Evolutionary conservation across 179 eudicot species (phyloP), one percentile per base, ranked within the genome.

Genomic region (Spinacia oleracea): DNA sequence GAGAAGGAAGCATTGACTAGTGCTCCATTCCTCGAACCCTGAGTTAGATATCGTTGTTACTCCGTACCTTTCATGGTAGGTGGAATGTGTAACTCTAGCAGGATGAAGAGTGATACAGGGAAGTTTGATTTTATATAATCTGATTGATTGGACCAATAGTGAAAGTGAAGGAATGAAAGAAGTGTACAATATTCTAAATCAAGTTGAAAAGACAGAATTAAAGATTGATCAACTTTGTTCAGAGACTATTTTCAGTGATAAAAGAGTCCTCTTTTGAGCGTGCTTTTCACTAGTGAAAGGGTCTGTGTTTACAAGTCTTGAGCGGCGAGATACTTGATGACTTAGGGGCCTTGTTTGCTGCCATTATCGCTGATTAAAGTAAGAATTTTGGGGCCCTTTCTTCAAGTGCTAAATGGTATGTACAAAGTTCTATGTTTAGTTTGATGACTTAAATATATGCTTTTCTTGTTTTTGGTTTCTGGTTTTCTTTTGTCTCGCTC

Each of bases 301-400:
- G 73, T 12, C 25, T 62, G 67, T 15, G n/a, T 56, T 73, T 77
- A 18, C 71, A 48, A 71, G 74, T 66, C 66, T 80, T 77, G 86
- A 83, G 86, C 86, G 83, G 83, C 86, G 86, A 80, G 83, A 80
- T 72, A 38, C 59, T 75, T 83, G 81, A 83, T 83, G 76, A 77
- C 83, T 76, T 56, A 29, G 75, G 85, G 83, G 34, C 83, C 81
- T 68, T 69, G 42, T 43, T 34, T 83, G 80, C 59, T 77, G 72
- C 86, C 83, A 83, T 77, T 83, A 77, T 77, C 78, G 8, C 25
- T 83, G 83, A 83, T 14, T 76, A 83, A 79, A 83, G 85, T 83
- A 21, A 42, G 50, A 38, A 27, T 42, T 62, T 76, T 32, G 42
- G 76, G 82, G 72, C 53, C 77, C 58, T 75, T 58, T 40, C 27